Conservation (phyloP, 345 rosid genomes). For the Salix koriyanagi region DNA sequence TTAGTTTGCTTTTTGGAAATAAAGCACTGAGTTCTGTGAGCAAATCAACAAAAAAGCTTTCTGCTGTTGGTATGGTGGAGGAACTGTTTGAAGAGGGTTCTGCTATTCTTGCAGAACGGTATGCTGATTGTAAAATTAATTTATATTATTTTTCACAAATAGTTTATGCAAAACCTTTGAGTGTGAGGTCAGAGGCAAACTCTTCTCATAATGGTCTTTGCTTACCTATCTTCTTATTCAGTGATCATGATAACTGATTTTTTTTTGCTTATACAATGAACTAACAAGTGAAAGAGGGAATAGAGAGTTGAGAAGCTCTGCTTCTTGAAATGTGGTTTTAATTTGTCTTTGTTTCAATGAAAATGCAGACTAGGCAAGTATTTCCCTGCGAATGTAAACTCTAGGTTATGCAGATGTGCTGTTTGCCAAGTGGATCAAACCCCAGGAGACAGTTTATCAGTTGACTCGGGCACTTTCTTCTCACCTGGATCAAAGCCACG, state of each 20-base stretch:
- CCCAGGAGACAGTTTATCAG: conserved; percentile 50
- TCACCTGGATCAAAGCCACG: conserved; percentile 74
- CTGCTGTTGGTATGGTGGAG: conserved; percentile 90
- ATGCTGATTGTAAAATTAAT: background rate
- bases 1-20: conserved; percentile 62
- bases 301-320: background rate
- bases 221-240: background rate
- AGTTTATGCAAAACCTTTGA: background rate
- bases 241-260: background rate
- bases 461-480: conserved; percentile 57
- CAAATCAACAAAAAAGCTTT: conserved; percentile 73
- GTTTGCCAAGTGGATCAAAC: conserved; percentile 91
- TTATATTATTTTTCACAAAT: background rate
- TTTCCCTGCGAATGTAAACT: conserved; percentile 41
- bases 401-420: conserved; percentile 82
- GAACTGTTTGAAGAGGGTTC: conserved; percentile 99
- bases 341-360: background rate
- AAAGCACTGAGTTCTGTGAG: conserved; percentile 38
- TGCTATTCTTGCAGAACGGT: conserved; percentile 96
- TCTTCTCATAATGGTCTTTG: background rate
- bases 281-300: background rate
- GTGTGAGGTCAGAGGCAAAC: background rate
- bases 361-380: conserved; percentile 84
- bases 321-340: background rate
- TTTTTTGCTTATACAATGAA: background rate